A percentile compares a stretch with the other conserved stretches of the same genome.
Conservation (phyloP, 1,284 basidiomycete genomes). For the Amylostereum chailletii region DNA sequence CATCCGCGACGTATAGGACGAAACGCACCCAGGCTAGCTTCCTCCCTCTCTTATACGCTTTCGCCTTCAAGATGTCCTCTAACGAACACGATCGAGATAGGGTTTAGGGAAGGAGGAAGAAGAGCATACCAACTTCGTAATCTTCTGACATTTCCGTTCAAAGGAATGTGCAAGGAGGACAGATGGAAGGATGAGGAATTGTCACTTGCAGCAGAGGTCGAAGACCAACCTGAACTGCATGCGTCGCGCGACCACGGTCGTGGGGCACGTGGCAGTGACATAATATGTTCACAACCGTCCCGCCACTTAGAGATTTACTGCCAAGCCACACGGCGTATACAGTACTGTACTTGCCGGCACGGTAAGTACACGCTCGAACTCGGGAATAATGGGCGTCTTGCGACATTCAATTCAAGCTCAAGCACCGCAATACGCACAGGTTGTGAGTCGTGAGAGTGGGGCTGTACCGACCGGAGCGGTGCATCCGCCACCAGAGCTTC, state of each 20-base stretch:
- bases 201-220: neutral
- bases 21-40: slow-evolving; percentile 34
- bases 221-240: neutral
- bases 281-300: neutral
- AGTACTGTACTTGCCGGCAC: no score
- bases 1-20: neutral
- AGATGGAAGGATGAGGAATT: neutral
- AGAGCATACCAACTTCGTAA: slow-evolving; percentile 63
- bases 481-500: neutral
- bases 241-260: neutral
- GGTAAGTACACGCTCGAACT: no score
- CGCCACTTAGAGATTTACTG: neutral
- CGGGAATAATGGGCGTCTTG: no score
- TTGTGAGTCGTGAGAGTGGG: neutral
- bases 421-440: no score
- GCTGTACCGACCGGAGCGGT: neutral
- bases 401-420: no score
- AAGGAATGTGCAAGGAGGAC: slow-evolving; percentile 15
- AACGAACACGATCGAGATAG: slow-evolving; percentile 1
- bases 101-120: neutral
- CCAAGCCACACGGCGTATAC: neutral
- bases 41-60: slow-evolving; percentile 29
- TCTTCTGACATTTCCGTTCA: slow-evolving; percentile 25
- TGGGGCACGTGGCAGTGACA: neutral
- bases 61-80: slow-evolving; percentile 49